A percentile compares a stretch with the other conserved stretches of the same genome.
Evolutionary conservation across 768 basidiomycete species (phyloP).

Genomic region (Roridomyces roridus): DNA sequence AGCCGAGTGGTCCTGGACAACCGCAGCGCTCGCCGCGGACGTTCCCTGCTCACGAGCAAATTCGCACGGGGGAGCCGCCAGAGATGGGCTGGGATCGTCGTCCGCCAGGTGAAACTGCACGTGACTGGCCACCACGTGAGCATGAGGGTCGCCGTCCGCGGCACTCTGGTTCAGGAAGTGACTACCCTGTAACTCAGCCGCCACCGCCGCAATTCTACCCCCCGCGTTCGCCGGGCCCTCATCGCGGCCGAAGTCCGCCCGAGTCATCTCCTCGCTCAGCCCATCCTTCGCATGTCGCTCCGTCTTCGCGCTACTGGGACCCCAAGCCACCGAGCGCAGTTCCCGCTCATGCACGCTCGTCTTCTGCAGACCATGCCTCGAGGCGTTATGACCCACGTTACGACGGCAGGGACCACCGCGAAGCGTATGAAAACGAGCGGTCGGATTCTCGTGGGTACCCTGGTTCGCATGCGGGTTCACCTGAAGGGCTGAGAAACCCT

Average conservation of each 20-base stretch:
- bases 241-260: constrained; percentile 56
- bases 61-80: constrained; percentile 49
- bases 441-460: constrained; percentile 44
- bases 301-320: constrained; percentile 62
- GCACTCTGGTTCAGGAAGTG: constrained; percentile 36
- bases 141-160: constrained; percentile 48
- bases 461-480: constrained; percentile 40
- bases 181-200: constrained; percentile 37
- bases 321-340: constrained; percentile 53
- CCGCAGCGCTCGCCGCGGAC: constrained; percentile 66
- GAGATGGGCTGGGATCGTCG: constrained; percentile 70
- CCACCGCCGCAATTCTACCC: constrained; percentile 46
- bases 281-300: constrained; percentile 41
- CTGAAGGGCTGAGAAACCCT: constrained; percentile 29
- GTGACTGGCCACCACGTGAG: constrained; percentile 29
- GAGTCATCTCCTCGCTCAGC: constrained; percentile 66
- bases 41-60: constrained; percentile 58
- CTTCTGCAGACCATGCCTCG: constrained; percentile 43
- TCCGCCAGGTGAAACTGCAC: constrained; percentile 37
- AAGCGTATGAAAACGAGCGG: constrained; percentile 40
- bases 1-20: constrained; percentile 55
- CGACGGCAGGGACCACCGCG: constrained; percentile 48
- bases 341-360: constrained; percentile 41
- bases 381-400: constrained; percentile 72
- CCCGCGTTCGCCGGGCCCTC: constrained; percentile 46